phyloP scores from a whole-genome alignment of 1,139 yeast species.

The Hanseniaspora gamundiae region DNA sequence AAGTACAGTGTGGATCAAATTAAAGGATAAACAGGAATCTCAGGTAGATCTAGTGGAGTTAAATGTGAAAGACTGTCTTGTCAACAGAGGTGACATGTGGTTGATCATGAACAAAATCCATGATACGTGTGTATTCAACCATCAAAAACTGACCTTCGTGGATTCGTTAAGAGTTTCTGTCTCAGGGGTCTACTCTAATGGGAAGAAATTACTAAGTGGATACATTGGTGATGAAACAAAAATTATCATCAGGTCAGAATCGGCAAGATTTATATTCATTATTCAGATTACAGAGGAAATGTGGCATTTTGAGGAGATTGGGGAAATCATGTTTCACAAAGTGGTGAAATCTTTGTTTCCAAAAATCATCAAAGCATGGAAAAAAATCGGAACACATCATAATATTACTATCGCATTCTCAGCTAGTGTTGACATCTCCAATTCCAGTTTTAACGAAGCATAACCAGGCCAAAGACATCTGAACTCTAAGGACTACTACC shows the following conservation, averaged over 20 bases:
- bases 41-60: constrained; percentile 78
- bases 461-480: constrained; percentile 63
- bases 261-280: constrained; percentile 71
- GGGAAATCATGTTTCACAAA: constrained; percentile 87
- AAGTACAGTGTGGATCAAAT: constrained; percentile 44
- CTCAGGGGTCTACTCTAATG: constrained; percentile 57
- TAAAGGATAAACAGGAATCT: constrained; percentile 36
- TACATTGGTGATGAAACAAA: constrained; percentile 67
- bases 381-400: constrained; percentile 78
- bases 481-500: constrained; percentile 63
- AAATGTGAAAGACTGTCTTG: constrained; percentile 64
- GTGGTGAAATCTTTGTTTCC: constrained; percentile 86
- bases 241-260: constrained; percentile 77
- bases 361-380: constrained; percentile 78
- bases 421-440: constrained; percentile 55
- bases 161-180: constrained; percentile 55
- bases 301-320: constrained; percentile 98
- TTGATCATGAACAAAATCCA: constrained; percentile 50
- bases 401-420: constrained; percentile 83
- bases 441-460: constrained; percentile 36
- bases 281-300: constrained; percentile 87
- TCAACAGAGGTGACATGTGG: constrained; percentile 95
- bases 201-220: constrained; percentile 49
- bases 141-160: constrained; percentile 54
- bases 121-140: constrained; percentile 52